A percentile compares a stretch with the other conserved stretches of the same genome.
These are phyloP conservation scores for Termitomyces sp. DNA, from an alignment of 768 basidiomycete species.

Conservation along the genomic window DNA sequence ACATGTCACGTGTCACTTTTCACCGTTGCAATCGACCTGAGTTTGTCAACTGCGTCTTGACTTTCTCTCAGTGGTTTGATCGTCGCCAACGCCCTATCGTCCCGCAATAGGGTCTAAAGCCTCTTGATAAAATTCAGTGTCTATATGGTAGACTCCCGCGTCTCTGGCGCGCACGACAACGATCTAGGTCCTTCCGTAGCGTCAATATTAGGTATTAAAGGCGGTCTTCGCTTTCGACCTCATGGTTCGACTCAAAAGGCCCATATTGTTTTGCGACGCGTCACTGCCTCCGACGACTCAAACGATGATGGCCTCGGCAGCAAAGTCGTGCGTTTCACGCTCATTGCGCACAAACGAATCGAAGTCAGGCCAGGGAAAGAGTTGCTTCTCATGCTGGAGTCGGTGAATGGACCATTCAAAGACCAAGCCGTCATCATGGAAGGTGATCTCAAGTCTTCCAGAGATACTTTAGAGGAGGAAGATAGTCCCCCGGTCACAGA, in stretches of 20 bases:
- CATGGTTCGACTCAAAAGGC: slow-evolving; percentile 65
- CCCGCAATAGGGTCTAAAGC: slow-evolving; percentile 6
- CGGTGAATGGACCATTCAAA: slow-evolving; percentile 45
- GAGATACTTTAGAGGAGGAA: slow-evolving; percentile 32
- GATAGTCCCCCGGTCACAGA: slow-evolving; percentile 32
- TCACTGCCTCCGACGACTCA: slow-evolving; percentile 40
- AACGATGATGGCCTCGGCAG: slow-evolving; percentile 32
- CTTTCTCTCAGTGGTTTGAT: slow-evolving; percentile 9
- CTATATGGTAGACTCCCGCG: slow-evolving; percentile 33
- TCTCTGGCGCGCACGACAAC: slow-evolving; percentile 25
- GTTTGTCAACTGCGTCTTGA: slow-evolving; percentile 2
- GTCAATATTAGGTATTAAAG: slow-evolving; percentile 58
- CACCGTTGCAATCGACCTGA: not conserved
- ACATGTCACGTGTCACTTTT: slow-evolving; percentile 12
- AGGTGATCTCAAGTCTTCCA: slow-evolving; percentile 36
- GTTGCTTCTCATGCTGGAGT: slow-evolving; percentile 54
- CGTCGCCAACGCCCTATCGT: slow-evolving; percentile 3
- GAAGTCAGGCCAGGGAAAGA: slow-evolving; percentile 68
- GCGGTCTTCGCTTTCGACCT: slow-evolving; percentile 55
- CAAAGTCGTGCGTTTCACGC: slow-evolving; percentile 47
- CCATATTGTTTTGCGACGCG: slow-evolving; percentile 62
- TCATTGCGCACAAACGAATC: slow-evolving; percentile 66
- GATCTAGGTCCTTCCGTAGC: slow-evolving; percentile 30
- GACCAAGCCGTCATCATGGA: slow-evolving; percentile 56
- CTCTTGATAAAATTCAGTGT: slow-evolving; percentile 5